Evolutionary conservation across 164 flowering plant species (phyloP), one percentile per base, ranked within the genome.

Genomic region (Magnolia kwangsiensis): DNA sequence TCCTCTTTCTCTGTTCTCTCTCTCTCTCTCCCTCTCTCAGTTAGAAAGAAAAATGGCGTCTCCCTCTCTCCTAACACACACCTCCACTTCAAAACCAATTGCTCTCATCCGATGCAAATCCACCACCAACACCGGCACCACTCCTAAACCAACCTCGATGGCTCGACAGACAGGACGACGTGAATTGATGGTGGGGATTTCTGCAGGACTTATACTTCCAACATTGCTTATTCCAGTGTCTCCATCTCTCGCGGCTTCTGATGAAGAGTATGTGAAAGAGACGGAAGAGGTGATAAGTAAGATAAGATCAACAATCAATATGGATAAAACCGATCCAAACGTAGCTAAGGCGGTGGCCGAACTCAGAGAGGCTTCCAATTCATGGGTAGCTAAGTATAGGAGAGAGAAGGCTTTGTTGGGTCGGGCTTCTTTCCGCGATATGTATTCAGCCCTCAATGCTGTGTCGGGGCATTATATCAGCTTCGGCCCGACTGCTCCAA

Each of bases 311-410:
- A 92, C 99, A 59, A 84, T 95, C 73, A 87, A 63, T 72, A 84
- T 90, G 89, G 91, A 89, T 72, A 91, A 82, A 73, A 87, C 23
- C 27, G 96, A 92, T 71, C 99, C 99, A 0, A 86, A 86, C 63
- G 86, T 90, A 37, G 93, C 94, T 0, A 55, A 51, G 0, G 94
- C 97, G 3, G 99, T 96, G 72, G 85, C 97, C 16, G 93, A 89
- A 0, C 83, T 96, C 0, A 80, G 98, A 77, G 91, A 91, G 31
- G 78, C 90, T 1, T 96, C 99, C 1, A 96, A 93, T 71, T 82
- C 89, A 1, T 96, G 99, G 99, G 99, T 96, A 82, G 99, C 99
- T 3, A 96, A 96, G 93, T 93, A 95, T 77, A 78, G 99, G 79
- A 87, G 88, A 75, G 99, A 96, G 88, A 96, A 94, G 63, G 73